Percentiles rank a stretch among this genome's conserved stretches.
phyloP scores from a whole-genome alignment of 2,329 filamentous ascomycete genomes.

The Ceratocystis destructans region DNA sequence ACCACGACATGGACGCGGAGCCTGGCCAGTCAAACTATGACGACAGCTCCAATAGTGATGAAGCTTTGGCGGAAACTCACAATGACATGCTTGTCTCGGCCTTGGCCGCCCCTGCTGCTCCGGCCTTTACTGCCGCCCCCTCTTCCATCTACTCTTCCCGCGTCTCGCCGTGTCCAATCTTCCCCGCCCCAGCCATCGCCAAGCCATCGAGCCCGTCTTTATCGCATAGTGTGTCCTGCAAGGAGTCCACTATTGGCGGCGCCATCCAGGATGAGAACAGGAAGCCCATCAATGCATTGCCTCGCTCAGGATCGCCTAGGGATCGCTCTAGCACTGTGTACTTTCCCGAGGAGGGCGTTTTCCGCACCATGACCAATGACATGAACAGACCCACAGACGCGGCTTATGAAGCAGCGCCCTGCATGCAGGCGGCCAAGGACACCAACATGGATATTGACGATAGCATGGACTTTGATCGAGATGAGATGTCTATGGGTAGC shows the following conservation, averaged over 20 bases:
- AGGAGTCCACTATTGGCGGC: background rate
- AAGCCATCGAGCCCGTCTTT: conserved; percentile 8
- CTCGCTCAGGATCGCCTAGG: conserved; percentile 21
- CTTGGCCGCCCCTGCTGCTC: background rate
- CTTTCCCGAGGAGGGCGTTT: conserved; percentile 48
- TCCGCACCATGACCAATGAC: conserved; percentile 44
- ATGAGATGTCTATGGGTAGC: conserved; percentile 20
- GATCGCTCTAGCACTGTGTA: conserved; percentile 36
- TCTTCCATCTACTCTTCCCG: conserved; percentile 6
- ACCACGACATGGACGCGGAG: background rate
- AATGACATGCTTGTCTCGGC: background rate
- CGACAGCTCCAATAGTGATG: background rate
- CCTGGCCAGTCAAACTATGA: background rate
- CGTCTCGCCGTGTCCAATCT: conserved; percentile 1
- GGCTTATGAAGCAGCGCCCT: background rate
- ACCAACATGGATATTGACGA: conserved; percentile 22
- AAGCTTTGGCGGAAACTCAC: background rate
- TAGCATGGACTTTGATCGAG: conserved; percentile 22
- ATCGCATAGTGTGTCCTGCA: conserved; percentile 18
- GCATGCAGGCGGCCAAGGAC: background rate
- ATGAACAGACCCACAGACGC: conserved; percentile 27
- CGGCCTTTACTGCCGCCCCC: background rate
- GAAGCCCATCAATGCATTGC: background rate
- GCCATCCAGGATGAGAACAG: background rate
- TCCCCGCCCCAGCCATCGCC: conserved; percentile 2